Conservation (phyloP, 148 eudicot species). For the Fagopyrum esculentum region DNA sequence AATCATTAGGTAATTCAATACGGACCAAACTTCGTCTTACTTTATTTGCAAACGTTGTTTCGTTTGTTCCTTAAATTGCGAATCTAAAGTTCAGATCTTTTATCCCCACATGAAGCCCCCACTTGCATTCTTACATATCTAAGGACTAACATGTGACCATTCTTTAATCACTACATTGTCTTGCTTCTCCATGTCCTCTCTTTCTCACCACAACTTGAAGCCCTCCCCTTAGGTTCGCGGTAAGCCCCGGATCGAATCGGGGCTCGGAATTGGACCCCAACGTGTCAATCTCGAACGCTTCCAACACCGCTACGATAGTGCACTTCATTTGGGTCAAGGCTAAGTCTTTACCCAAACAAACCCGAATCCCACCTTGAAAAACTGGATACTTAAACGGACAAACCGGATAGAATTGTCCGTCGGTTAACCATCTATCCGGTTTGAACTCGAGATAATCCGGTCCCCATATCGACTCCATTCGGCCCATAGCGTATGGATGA, state of each 20-base stretch:
- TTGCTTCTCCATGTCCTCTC: slow-evolving; percentile 15
- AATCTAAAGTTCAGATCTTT: neutral
- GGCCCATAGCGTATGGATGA: slow-evolving; percentile 74
- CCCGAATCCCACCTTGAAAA: slow-evolving; percentile 67
- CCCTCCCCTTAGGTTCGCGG: slow-evolving; percentile 49
- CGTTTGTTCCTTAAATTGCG: neutral
- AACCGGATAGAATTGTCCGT: slow-evolving; percentile 39
- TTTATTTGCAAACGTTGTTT: neutral
- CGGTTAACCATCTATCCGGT: slow-evolving; percentile 66
- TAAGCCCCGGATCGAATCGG: slow-evolving; percentile 56
- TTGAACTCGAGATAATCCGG: slow-evolving; percentile 52
- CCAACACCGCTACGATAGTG: slow-evolving; percentile 33
- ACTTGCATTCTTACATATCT: neutral
- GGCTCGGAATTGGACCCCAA: slow-evolving; percentile 11
- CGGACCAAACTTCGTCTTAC: neutral
- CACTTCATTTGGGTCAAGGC: slow-evolving; percentile 53
- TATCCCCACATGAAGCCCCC: neutral
- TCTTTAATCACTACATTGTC: neutral
- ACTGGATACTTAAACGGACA: slow-evolving; percentile 57
- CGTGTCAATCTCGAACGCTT: slow-evolving; percentile 32
- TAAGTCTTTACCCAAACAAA: slow-evolving; percentile 74
- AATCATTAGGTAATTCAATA: too few relatives aligned
- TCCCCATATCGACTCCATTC: slow-evolving; percentile 69
- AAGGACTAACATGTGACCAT: neutral
- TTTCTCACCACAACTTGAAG: slow-evolving; percentile 28